Evolutionary conservation across 768 basidiomycete species (phyloP), one percentile per base, ranked within the genome.

Genomic region (Filobasidium wieringae): DNA sequence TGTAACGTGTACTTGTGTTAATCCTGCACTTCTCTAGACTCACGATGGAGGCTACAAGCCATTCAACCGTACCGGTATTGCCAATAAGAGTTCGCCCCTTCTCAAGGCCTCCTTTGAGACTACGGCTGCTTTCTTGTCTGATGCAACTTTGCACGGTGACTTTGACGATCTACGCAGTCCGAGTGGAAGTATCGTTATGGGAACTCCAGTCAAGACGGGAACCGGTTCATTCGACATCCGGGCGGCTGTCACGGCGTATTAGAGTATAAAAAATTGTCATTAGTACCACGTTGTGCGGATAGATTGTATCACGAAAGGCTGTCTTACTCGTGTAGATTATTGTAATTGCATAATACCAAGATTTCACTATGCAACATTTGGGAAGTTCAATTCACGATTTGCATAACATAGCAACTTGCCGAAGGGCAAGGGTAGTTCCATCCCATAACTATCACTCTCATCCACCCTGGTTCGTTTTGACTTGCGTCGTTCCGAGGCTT

Each of bases 51-150:
- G 86, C 29, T 99, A 92, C 79, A 93, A 88, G 75, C 90, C 95
- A 1, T 99, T 97, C 78, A 99, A 96, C 75, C 85, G 95, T 43
- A 88, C 86, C 63, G 95, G 95, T 53, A 86, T 99, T 58, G 85
- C 88, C 24, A 82, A 85, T 43, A 90, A 88, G 74, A 83, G 90
- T 26, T 96, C 92, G n/a, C 90, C 93, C 7, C 79, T 97, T 37
- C 81, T 97, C 55, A 97, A 97, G 74, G 95, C 95, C 0, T 95
- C 91, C 8, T 99, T 88, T 75, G 95, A 97, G 76, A 96, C 92
- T 4, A 97, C 93, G 0, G 87, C 85, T 1, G 79, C 84, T 1
- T 95, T 99, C 79, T 74, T 99, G 64, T 87, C 92, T 4, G 89
- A 99, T 58, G 93, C 95, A 19, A 88, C 91, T 0, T 77, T 99